Conservation (phyloP, 2,329 filamentous ascomycete species). For the Ophiostoma triangulosporum region DNA sequence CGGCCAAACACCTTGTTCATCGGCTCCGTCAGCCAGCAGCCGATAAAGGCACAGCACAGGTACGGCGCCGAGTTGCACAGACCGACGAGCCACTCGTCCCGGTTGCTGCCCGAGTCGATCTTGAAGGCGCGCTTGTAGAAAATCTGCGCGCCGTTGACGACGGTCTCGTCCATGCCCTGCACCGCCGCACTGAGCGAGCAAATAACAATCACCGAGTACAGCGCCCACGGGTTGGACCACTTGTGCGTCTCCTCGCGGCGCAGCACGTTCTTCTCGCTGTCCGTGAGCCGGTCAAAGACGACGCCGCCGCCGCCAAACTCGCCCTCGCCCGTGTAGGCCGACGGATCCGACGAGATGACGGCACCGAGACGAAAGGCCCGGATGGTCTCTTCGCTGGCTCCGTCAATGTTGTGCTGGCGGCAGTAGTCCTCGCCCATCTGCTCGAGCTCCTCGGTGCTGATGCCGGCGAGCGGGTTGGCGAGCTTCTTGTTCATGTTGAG, state of each 20-base stretch:
- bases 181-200: slow-evolving; percentile 58
- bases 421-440: slow-evolving; percentile 40
- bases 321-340: slow-evolving; percentile 28
- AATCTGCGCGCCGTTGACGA: slow-evolving; percentile 54
- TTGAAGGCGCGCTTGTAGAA: slow-evolving; percentile 51
- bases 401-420: slow-evolving; percentile 40
- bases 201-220: slow-evolving; percentile 52
- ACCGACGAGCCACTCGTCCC: slow-evolving; percentile 42
- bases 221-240: slow-evolving; percentile 53
- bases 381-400: slow-evolving; percentile 30
- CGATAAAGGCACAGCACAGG: slow-evolving; percentile 52
- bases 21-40: slow-evolving; percentile 62
- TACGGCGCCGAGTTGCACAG: slow-evolving; percentile 49
- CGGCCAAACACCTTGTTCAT: slow-evolving; percentile 59
- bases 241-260: slow-evolving; percentile 48
- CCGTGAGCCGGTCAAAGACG: slow-evolving; percentile 33
- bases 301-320: slow-evolving; percentile 4
- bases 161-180: slow-evolving; percentile 60
- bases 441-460: slow-evolving; percentile 33
- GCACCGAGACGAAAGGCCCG: slow-evolving; percentile 44
- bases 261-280: slow-evolving; percentile 43
- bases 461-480: slow-evolving; percentile 28
- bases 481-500: slow-evolving; percentile 18
- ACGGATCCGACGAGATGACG: slow-evolving; percentile 39
- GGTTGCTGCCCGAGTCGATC: slow-evolving; percentile 37